Base-by-base conservation (phyloP, 768 basidiomycete species). In the Lactifluus rugatus region DNA sequence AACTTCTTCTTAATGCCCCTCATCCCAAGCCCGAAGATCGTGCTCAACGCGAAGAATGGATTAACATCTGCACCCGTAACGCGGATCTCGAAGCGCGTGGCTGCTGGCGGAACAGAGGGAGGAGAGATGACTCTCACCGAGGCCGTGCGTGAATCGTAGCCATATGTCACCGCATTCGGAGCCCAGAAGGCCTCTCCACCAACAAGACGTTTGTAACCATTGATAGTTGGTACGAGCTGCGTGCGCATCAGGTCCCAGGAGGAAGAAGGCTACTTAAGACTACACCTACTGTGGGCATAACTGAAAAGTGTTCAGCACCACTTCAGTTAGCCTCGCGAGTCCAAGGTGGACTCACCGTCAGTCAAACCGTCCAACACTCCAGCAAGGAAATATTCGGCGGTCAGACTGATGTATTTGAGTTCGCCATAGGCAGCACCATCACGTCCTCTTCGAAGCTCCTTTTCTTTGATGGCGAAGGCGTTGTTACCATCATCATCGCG, bases 51-150 rank as follows among this genome's bases (percentile, higher is more conserved):
- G 62, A 87, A 91, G 72, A 93, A 89, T 1, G 93, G 89, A 72
- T 94, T 93, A 81, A 97, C 91, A 67, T 99, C 96, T 39, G 96
- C 96, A 25, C 96, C 96, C 1, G 96, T 94, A 17, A 98, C 82
- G 54, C 96, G 86, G 14, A 99, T 74, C 74, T 99, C 96, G 66
- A 99, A 81, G 49, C 96, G 79, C 1, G 96, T 97, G 2, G 89
- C 91, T 3, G 81, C 70, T 9, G 80, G 78, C 2, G 87, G 80
- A n/a, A 85, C 87, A 5, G 88, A 85, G 1, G 96, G 96, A 2
- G 95, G 93, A 0, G 88, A 85, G 66, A 99, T 85, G 63, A 99
- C 88, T 45, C 96, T 84, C 49, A 98, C 81, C 10, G 91, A 92
- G 11, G 93, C 93, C 0, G 85, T 86, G 36, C 96, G 89, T 21